Evolutionary conservation across 2,329 filamentous ascomycete species (phyloP).

Genomic region (Cladosporium sp.): DNA sequence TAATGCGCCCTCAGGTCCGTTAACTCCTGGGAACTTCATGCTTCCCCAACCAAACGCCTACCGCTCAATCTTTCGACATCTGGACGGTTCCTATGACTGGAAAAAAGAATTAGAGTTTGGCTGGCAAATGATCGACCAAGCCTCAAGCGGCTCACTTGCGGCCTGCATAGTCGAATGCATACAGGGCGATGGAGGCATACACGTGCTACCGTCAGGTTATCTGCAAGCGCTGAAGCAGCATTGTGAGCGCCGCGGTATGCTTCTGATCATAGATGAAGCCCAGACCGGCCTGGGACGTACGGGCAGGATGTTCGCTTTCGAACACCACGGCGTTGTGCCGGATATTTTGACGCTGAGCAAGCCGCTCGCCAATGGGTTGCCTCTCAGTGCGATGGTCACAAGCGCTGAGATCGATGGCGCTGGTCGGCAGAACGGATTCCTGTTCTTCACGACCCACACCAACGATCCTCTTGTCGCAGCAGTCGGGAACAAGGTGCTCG

Average conservation of each 20-base stretch:
- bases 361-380: constrained; percentile 36
- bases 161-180: constrained; percentile 66
- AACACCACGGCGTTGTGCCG: constrained; percentile 52
- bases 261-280: constrained; percentile 63
- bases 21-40: constrained; percentile 58
- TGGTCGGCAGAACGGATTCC: constrained; percentile 30
- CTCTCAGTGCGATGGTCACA: constrained; percentile 34
- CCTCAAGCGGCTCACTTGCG: constrained; percentile 62
- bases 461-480: constrained; percentile 37
- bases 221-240: constrained; percentile 57
- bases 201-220: constrained; percentile 61
- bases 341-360: constrained; percentile 51
- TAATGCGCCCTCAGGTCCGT: constrained; percentile 37
- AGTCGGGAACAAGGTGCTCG: constrained; percentile 37
- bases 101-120: constrained; percentile 65
- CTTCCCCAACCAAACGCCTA: constrained; percentile 64
- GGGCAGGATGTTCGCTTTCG: constrained; percentile 61
- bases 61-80: constrained; percentile 60
- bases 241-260: constrained; percentile 58
- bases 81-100: constrained; percentile 67
- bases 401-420: constrained; percentile 29
- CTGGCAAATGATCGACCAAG: constrained; percentile 61
- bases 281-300: constrained; percentile 61
- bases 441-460: constrained; percentile 37
- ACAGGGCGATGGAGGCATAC: constrained; percentile 62